Conservation (phyloP, 2,329 filamentous ascomycete genomes). For the Camillea tinctor region DNA sequence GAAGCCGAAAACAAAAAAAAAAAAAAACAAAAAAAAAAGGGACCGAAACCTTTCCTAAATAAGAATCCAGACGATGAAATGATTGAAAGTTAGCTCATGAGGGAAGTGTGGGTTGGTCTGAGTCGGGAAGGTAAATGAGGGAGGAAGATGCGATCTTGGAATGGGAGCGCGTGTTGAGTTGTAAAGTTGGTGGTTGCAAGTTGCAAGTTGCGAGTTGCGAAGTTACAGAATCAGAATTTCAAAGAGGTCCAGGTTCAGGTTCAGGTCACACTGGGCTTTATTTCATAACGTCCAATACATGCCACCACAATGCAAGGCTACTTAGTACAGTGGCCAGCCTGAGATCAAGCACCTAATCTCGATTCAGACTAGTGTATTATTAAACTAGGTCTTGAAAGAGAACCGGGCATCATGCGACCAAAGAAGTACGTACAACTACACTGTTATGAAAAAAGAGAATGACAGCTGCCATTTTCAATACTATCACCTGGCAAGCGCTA, state of each 20-base stretch:
- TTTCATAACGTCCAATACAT: neutral
- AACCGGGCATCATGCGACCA: neutral
- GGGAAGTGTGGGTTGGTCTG: too few relatives aligned
- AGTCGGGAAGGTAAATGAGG: constrained; percentile 2
- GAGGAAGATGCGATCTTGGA: neutral
- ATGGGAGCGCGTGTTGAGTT: neutral
- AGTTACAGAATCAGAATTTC: neutral
- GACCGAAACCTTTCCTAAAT: neutral
- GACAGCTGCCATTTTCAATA: neutral
- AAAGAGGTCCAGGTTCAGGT: neutral
- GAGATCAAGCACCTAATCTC: neutral
- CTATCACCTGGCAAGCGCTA: neutral
- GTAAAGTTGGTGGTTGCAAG: neutral
- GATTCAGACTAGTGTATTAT: neutral
- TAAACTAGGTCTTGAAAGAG: neutral
- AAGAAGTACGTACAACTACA: too few relatives aligned
- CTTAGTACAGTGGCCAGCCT: neutral
- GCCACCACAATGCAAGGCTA: neutral
- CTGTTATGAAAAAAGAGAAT: too few relatives aligned
- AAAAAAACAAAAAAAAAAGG: too few relatives aligned
- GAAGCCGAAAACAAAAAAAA: neutral
- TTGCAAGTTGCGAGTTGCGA: neutral
- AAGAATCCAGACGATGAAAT: neutral
- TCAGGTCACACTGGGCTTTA: neutral
- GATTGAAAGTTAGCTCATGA: neutral